Conservation (phyloP, 176 grass and related monocot genomes). For the Musa schizocarpa region DNA sequence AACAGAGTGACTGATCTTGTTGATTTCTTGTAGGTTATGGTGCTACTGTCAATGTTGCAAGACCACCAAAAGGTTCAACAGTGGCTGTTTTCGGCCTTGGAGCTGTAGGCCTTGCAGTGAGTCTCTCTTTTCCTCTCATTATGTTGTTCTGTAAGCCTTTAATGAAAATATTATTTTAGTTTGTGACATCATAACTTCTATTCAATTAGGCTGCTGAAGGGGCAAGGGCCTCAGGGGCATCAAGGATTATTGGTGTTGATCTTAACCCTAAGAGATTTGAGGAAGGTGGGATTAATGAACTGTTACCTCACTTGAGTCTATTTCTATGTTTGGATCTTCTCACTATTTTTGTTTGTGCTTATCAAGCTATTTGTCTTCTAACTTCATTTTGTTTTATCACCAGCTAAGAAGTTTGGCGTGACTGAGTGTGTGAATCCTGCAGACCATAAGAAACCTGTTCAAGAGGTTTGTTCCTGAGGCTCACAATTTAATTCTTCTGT, state of each 20-base stretch:
- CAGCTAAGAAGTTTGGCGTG: slow-evolving; percentile 11
- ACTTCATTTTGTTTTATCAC: background rate
- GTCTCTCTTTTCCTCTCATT: slow-evolving; percentile 1
- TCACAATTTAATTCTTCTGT: background rate
- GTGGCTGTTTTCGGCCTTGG: slow-evolving; percentile 87
- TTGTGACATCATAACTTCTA: background rate
- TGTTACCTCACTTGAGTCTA: background rate
- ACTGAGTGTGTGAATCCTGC: slow-evolving; percentile 18
- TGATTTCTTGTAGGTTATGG: slow-evolving; percentile 45
- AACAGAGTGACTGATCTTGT: background rate
- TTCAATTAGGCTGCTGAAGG: slow-evolving; percentile 12
- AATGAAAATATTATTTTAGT: no score
- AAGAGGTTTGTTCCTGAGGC: slow-evolving; percentile 3
- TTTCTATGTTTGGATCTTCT: no score
- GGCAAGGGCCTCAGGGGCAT: background rate
- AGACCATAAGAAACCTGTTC: slow-evolving; percentile 1
- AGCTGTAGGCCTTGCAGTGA: slow-evolving; percentile 81
- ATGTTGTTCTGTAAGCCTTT: background rate
- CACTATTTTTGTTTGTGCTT: no score
- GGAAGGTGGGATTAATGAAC: background rate
- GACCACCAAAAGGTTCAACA: slow-evolving; percentile 63
- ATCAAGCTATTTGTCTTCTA: background rate
- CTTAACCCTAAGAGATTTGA: slow-evolving; percentile 8
- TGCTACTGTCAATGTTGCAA: slow-evolving; percentile 82
- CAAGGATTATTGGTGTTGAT: slow-evolving; percentile 8